Conservation (phyloP, 129 eudicot species). For the Ambrosia artemisiifolia region DNA sequence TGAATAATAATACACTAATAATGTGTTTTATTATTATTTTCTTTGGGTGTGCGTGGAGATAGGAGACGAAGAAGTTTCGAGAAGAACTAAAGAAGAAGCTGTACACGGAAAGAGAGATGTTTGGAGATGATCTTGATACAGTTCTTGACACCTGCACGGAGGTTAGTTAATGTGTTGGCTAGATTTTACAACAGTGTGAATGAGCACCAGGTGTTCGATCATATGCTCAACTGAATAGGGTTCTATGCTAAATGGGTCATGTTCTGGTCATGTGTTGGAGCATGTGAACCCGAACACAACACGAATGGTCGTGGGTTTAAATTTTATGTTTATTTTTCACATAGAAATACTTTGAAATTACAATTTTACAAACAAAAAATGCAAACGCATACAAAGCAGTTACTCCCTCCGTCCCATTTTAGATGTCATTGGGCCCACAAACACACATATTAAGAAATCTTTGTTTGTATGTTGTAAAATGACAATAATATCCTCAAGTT, state of each 20-base stretch:
- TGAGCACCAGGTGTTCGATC: conserved; percentile 34
- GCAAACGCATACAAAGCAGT: no score
- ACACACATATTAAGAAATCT: no score
- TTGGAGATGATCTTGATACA: conserved; percentile 48
- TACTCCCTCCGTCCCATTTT: no score
- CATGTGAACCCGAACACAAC: no score
- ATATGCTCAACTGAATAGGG: conserved; percentile 19
- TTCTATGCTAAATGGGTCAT: background rate
- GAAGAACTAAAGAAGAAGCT: conserved; percentile 50
- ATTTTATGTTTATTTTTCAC: no score
- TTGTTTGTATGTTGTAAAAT: no score
- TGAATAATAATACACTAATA: background rate
- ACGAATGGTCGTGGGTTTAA: no score
- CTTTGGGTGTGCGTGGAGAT: background rate
- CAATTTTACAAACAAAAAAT: no score
- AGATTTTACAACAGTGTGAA: background rate
- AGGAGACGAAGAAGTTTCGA: conserved; percentile 61
- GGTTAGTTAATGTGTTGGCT: background rate
- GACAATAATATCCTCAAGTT: no score
- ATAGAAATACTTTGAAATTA: no score
- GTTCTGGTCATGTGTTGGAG: no score
- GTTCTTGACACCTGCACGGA: conserved; percentile 53
- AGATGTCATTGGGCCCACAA: no score
- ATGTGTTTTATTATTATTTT: background rate
- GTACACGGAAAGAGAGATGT: conserved; percentile 40